phyloP scores from a whole-genome alignment of 352 stramenopile genomes.

The Globisporangium echinulatum region DNA sequence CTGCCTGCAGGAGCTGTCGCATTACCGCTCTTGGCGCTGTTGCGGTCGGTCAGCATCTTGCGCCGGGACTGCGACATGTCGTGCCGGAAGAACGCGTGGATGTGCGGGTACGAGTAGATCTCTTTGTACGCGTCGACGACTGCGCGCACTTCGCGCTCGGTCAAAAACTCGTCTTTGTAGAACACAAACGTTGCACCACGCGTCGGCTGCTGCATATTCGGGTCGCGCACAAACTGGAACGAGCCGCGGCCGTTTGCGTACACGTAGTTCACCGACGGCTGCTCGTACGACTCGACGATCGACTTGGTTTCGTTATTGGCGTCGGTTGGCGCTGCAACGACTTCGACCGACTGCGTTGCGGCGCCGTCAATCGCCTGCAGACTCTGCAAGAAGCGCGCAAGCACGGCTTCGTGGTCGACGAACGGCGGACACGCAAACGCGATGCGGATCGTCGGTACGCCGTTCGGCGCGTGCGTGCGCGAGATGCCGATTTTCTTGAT shows the following conservation, averaged over 20 bases:
- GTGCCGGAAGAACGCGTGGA: slow-evolving; percentile 67
- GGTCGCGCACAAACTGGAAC: slow-evolving; percentile 73
- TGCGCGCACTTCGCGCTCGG: slow-evolving; percentile 57
- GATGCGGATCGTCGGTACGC: slow-evolving; percentile 78
- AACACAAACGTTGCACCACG: slow-evolving; percentile 62
- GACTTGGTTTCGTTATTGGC: slow-evolving; percentile 34
- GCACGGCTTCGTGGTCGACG: slow-evolving; percentile 63
- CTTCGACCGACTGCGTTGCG: slow-evolving; percentile 41
- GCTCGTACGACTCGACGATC: slow-evolving; percentile 57
- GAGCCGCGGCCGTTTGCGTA: slow-evolving; percentile 70
- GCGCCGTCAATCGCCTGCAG: slow-evolving; percentile 25
- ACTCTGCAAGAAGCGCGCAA: slow-evolving; percentile 58
- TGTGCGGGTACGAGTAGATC: slow-evolving; percentile 72
- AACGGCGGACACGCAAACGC: slow-evolving; percentile 77
- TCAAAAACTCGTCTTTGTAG: slow-evolving; percentile 83
- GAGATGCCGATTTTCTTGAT: slow-evolving; percentile 83
- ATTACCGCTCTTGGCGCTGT: slow-evolving; percentile 6
- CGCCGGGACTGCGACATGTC: slow-evolving; percentile 56
- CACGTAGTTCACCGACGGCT: slow-evolving; percentile 65
- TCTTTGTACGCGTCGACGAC: slow-evolving; percentile 83
- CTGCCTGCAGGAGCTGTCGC: slow-evolving; percentile 15
- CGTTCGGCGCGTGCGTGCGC: slow-evolving; percentile 69
- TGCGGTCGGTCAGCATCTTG: slow-evolving; percentile 35
- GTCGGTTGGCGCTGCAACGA: slow-evolving; percentile 35
- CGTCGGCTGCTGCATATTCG: slow-evolving; percentile 23